Base-by-base conservation (phyloP, 2,329 filamentous ascomycete genomes). In the Cladophialophora yegresii region DNA sequence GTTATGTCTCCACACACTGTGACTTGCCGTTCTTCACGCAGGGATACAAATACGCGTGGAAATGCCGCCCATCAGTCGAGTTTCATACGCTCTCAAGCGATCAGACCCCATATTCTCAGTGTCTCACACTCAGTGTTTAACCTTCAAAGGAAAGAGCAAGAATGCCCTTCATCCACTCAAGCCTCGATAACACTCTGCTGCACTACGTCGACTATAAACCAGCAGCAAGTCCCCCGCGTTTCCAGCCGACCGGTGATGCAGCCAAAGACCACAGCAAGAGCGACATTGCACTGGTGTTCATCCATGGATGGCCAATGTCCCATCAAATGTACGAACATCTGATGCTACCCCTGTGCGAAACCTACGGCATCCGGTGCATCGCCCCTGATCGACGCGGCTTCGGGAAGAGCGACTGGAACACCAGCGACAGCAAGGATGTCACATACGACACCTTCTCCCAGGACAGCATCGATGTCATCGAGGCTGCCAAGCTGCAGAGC, bases 221-320 rank as follows among this genome's bases (percentile, higher is more conserved):
- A 16, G 57, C 66, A 54, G 55, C 60, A n/a, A 53, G 61, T 3
- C 67, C 70, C 23, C 51, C 54, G 20, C 62, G 33, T 47, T 65
- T 67, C 43, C 61, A 43, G 61, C 65, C 36, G 56, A 68, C 33
- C 22, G 54, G 43, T 22, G 32, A 54, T 23, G 28, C 45, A 8
- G n/a, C 53, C 23, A 55, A 51, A 28, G 55, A 60, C 20, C 56
- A 30, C 40, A 54, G 59, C 55, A 56, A 54, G 13, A 45, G 23
- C n/a, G 36, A 64, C 30, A 47, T 67, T 4, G 57, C 69, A 12
- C 61, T 74, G 4, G 68, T 74, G 45, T 74, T 74, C 64, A 71
- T 74, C 47, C 72, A 74, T 53, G 72, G 72, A 22, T 75, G 73
- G 73, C 73, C 73, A n/a, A 71, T 73, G 65, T 72, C 71, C 22